These are phyloP conservation scores for Phytophthora citricola DNA, from an alignment of 352 stramenopile genomes.

Conservation along the genomic window DNA sequence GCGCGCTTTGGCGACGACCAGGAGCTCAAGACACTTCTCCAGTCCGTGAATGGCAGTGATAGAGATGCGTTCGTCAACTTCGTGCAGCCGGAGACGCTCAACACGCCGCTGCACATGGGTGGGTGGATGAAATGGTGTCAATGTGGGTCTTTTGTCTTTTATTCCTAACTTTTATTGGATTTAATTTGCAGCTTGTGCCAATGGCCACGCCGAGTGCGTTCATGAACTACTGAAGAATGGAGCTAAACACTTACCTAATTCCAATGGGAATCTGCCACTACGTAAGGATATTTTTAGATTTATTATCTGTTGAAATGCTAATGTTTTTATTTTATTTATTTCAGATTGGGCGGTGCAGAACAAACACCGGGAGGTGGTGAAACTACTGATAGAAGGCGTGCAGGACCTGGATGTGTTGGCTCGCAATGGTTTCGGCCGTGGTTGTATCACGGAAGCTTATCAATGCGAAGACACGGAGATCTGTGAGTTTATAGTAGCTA, in stretches of 20 bases:
- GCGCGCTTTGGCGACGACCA: conserved; percentile 77
- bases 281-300: conserved; percentile 44
- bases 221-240: conserved; percentile 62
- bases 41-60: conserved; percentile 20
- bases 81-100: conserved; percentile 73
- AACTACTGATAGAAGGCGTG: conserved; percentile 70
- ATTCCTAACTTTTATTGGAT: conserved; percentile 4
- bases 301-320: not conserved
- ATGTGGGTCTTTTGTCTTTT: not conserved
- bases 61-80: conserved; percentile 68
- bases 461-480: conserved; percentile 87
- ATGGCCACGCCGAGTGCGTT: conserved; percentile 73
- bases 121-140: conserved; percentile 3
- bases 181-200: conserved; percentile 68
- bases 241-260: conserved; percentile 69
- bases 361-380: conserved; percentile 82
- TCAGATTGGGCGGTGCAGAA: conserved; percentile 91
- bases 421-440: conserved; percentile 83
- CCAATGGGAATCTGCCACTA: conserved; percentile 78
- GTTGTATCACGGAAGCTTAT: conserved; percentile 86
- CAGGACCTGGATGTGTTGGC: conserved; percentile 82
- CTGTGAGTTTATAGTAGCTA: conserved; percentile 40
- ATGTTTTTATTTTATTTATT: conserved; percentile 15
- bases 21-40: conserved; percentile 58
- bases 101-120: conserved; percentile 90